These are phyloP conservation scores for Tricholoma bakamatsutake DNA, from an alignment of 768 basidiomycete genomes.

Conservation along the genomic window DNA sequence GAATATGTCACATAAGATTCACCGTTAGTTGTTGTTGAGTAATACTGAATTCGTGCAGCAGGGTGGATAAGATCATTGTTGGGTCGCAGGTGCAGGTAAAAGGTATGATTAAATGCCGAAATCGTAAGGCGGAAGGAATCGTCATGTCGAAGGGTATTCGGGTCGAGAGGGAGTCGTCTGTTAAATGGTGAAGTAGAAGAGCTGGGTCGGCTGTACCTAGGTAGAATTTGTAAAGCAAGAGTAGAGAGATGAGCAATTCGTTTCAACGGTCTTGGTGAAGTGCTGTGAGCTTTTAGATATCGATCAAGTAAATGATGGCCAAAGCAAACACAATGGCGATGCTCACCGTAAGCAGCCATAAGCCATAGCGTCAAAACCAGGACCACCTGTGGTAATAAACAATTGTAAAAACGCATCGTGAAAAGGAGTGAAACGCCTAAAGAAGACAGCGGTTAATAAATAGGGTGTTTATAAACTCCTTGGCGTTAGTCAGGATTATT, in stretches of 20 bases:
- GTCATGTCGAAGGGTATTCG: conserved; percentile 52
- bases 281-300: conserved; percentile 37
- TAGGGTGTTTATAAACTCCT: conserved; percentile 10
- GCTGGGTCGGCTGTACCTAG: conserved; percentile 30
- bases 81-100: conserved; percentile 70
- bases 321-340: conserved; percentile 3
- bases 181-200: conserved; percentile 19
- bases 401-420: conserved; percentile 29
- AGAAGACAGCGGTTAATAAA: conserved; percentile 5
- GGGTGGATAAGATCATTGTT: conserved; percentile 78
- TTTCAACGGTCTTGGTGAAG: conserved; percentile 41
- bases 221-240: conserved; percentile 50
- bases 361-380: conserved; percentile 30
- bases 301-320: conserved; percentile 1
- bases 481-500: conserved; percentile 18
- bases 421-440: conserved; percentile 24
- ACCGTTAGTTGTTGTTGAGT: conserved; percentile 46
- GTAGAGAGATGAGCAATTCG: conserved; percentile 45
- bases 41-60: conserved; percentile 66
- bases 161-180: conserved; percentile 30
- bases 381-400: conserved; percentile 41
- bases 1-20: conserved; percentile 43
- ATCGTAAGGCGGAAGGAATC: conserved; percentile 70
- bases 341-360: conserved; percentile 26
- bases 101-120: conserved; percentile 58